Conservation (phyloP, 306 rosid species). For the Abrus precatorius region DNA sequence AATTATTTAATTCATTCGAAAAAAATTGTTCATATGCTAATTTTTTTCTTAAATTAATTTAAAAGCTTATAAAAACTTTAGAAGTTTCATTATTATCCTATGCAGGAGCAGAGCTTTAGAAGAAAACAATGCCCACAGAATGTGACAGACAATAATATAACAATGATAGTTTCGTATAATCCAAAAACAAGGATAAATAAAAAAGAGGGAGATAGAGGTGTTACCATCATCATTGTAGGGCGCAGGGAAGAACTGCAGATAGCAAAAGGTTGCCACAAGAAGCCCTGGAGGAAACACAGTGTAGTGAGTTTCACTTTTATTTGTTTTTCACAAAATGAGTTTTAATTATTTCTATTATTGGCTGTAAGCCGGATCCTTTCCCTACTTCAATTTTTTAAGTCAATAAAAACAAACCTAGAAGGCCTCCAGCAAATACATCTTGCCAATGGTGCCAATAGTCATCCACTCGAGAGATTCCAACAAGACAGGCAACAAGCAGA, state of each 20-base stretch:
- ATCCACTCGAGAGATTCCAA: conserved; percentile 84
- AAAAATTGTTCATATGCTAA: too few relatives aligned
- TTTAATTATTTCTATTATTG: not conserved
- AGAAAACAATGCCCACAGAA: not conserved
- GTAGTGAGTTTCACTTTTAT: conserved; percentile 25
- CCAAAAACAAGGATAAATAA: conserved; percentile 20
- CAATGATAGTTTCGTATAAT: not conserved
- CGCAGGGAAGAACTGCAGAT: conserved; percentile 84
- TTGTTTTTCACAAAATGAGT: not conserved
- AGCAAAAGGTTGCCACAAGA: conserved; percentile 81
- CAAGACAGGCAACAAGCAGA: conserved; percentile 76
- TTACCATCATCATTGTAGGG: conserved; percentile 77
- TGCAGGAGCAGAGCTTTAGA: conserved; percentile 6
- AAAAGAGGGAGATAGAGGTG: conserved; percentile 16
- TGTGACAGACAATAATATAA: conserved; percentile 1
- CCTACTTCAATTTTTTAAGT: not conserved
- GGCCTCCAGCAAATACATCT: conserved; percentile 86
- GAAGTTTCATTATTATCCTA: not conserved
- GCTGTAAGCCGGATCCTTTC: not conserved
- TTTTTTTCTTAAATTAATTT: too few relatives aligned
- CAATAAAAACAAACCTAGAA: conserved; percentile 63
- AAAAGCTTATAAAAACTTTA: too few relatives aligned
- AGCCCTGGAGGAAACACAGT: conserved; percentile 67
- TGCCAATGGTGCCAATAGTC: conserved; percentile 99
- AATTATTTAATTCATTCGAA: too few relatives aligned